A percentile compares a stretch with the other conserved stretches of the same genome.
These are phyloP conservation scores for Plectosphaerella plurivora DNA, from an alignment of 2,329 filamentous ascomycete genomes.

Conservation along the genomic window DNA sequence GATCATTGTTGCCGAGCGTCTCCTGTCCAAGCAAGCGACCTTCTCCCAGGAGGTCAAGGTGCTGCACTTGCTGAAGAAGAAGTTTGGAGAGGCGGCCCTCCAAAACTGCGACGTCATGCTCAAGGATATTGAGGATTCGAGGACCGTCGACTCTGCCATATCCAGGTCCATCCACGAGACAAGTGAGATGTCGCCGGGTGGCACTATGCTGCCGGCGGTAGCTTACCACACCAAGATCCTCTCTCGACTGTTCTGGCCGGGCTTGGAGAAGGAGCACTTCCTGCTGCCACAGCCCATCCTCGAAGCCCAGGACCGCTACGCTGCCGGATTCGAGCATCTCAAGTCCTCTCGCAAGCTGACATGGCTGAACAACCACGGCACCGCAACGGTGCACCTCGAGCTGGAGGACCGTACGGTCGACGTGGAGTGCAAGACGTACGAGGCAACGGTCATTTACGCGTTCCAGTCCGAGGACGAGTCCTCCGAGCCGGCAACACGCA, in stretches of 20 bases:
- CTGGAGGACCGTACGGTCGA: conserved; percentile 73
- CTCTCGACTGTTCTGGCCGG: conserved; percentile 91
- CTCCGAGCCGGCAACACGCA: conserved; percentile 29
- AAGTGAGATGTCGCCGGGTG: conserved; percentile 11
- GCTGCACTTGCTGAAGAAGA: conserved; percentile 79
- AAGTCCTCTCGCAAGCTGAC: conserved; percentile 83
- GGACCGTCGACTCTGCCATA: conserved; percentile 65
- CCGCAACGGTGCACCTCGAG: conserved; percentile 75
- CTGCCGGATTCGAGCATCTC: conserved; percentile 69
- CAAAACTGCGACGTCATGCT: conserved; percentile 98
- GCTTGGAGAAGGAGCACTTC: conserved; percentile 67
- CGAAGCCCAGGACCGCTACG: conserved; percentile 65
- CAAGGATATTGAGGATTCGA: conserved; percentile 82
- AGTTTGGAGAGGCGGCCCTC: conserved; percentile 79
- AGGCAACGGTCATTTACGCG: conserved; percentile 81
- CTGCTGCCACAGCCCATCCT: conserved; percentile 54
- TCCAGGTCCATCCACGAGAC: conserved; percentile 32
- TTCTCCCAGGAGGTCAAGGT: conserved; percentile 81
- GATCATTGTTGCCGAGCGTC: conserved; percentile 77
- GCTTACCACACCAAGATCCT: conserved; percentile 78
- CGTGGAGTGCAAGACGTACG: conserved; percentile 74
- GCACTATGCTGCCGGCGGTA: conserved; percentile 16
- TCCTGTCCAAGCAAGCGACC: conserved; percentile 61
- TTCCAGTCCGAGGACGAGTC: conserved; percentile 56
- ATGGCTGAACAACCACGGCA: conserved; percentile 81